Evolutionary conservation across 129 eudicot genomes (phyloP), one percentile per base, ranked within the genome.

Genomic region (Chrysanthemum makinoi): DNA sequence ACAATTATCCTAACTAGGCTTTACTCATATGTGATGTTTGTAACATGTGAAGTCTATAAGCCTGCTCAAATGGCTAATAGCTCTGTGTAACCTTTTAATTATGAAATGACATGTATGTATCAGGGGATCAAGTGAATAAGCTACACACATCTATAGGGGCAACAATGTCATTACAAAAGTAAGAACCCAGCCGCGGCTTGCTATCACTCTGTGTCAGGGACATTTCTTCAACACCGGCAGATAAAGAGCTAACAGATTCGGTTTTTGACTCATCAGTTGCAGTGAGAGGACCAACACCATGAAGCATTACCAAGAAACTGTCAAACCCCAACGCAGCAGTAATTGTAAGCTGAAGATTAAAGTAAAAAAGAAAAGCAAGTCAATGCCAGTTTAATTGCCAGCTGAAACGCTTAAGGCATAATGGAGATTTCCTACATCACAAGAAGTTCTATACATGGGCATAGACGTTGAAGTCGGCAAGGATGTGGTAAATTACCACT

Each of bases 271-370:
- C 86, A 55, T 50, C 58, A 43, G 44, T 26, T 63, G n/a, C n/a
- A n/a, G 73, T 19, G 44, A 81, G 65, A 16, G 98, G 98, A 73
- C 96, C 98, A 66, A 86, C 86, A 76, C 98, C 98, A 51, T 93
- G 98, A 28, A 96, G 95, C 98, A 93, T 93, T 67, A 93, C 98
- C 70, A 93, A 77, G 82, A 93, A 93, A 84, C 95, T 93, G 66
- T 93, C 98, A 75, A 93, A 93, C 52, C 98, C 98, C 62, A 93
- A 79, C 11, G 96, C 98, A 15, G 95, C 96, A 43, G 89, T 89
- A 28, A 93, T 74, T 16, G 94, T 77, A 71, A 89, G 76, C 98
- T 92, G 83, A 58, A 81, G 19, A 72, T 69, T 12, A 16, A 35
- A 0, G 39, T 24, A 50, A 9, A 7, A 61, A 62, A 67, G 8